Evolutionary conservation across 208 protist species (phyloP), one percentile per base, ranked within the genome.

Genomic region (Trypanosoma congolense): DNA sequence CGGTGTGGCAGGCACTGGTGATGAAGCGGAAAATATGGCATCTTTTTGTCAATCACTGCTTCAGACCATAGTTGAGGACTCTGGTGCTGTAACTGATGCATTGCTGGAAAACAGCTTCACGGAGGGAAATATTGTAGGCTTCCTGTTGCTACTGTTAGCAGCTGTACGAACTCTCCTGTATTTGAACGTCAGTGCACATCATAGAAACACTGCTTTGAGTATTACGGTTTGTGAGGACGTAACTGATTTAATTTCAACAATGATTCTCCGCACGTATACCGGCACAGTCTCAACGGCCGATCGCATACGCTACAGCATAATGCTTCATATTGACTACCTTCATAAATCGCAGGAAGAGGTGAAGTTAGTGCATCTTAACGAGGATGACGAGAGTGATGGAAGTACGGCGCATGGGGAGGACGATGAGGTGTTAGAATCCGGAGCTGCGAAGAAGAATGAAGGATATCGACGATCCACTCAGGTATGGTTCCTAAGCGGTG

Each of bases 301-400:
- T 56, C 88, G 88, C 21, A 53, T 89, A 19, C 62, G 77, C 36
- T 95, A 95, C 66, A 75, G 81, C 51, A 56, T 61, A 19, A 71
- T 89, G 33, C 76, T 95, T 12, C 70, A 75, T 3, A 43, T 90
- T 1, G 76, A 84, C 48, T 92, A 95, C 59, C 54, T 87, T 16
- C 36, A 41, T 33, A 42, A 52, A 30, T 26, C 30, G 35, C 40
- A 60, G 22, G 14, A 21, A 48, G 14, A 64, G n/a, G 5, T 12
- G 8, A 8, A 49, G 35, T 41, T n/a, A 36, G 5, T 54, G 25
- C 8, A 26, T 18, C 30, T 14, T 18, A 33, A 30, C 31, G 26
- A 10, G 16, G 8, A 47, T 47, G 19, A 30, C 9, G 2, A 38
- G 1, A 25, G 33, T 50, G 38, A 43, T 31, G 31, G 19, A 14